Evolutionary conservation across 257 asterid species (phyloP).

Genomic region (Mentha longifolia): DNA sequence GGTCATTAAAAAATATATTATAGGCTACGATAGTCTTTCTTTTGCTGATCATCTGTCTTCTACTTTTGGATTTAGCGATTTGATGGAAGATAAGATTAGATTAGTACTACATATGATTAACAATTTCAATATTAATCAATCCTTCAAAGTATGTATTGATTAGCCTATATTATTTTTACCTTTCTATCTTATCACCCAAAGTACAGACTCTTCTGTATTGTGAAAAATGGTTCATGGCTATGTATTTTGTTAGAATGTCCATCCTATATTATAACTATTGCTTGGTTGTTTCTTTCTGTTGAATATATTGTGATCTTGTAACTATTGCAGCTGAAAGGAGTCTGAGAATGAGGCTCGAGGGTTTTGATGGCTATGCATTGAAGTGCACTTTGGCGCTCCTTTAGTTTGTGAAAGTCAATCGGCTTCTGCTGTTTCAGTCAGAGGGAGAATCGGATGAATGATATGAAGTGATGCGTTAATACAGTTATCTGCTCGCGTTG

Average conservation of each 20-base stretch:
- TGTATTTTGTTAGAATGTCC: background rate
- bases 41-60: background rate
- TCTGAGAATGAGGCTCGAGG: slow-evolving; percentile 25
- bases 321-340: slow-evolving; percentile 37
- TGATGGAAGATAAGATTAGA: no score
- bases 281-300: background rate
- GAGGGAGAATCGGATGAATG: slow-evolving; percentile 1
- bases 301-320: slow-evolving; percentile 3
- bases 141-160: no score
- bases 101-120: no score
- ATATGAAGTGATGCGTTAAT: slow-evolving; percentile 8
- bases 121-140: background rate
- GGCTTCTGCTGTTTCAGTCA: slow-evolving; percentile 9
- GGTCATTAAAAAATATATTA: background rate
- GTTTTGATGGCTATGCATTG: slow-evolving; percentile 3
- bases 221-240: background rate
- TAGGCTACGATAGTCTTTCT: background rate
- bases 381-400: slow-evolving; percentile 14
- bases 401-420: background rate
- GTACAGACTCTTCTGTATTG: background rate
- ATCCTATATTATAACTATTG: background rate
- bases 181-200: no score
- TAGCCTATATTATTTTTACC: no score
- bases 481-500: slow-evolving; percentile 1
- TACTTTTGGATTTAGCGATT: no score